Evolutionary conservation across 441 rosid genomes (phyloP), one percentile per base, ranked within the genome.

Genomic region (Daphne laureola): DNA sequence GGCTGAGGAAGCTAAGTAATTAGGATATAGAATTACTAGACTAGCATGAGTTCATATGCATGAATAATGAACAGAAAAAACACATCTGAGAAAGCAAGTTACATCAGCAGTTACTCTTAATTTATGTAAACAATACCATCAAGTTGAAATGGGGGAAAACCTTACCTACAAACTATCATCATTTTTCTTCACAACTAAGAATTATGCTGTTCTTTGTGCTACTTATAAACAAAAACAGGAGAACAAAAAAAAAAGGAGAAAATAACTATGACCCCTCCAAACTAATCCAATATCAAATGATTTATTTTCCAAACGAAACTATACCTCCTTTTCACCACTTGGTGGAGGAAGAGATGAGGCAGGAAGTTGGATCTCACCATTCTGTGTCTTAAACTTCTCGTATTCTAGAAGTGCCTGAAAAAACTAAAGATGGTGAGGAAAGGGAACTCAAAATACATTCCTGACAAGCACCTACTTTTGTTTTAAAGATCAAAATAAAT

Each of bases 321-420:
- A 16, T 75, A 86, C 97, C 90, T 79, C 90, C 67, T 84, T 84
- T 41, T 79, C 81, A 58, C 65, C 68, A 70, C 56, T 75, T 35
- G 79, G 26, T 58, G 58, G 77, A 53, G 55, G 73, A 54, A 61
- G 59, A 23, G 85, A 57, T 55, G 86, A 57, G 55, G 67, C 67
- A 51, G 88, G 87, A 55, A 90, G 75, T 57, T 80, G 63, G 62
- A 90, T 80, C 66, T 84, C 89, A 49, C 96, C 92, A 21, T 49
- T 79, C 69, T 63, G 67, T 61, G 65, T 71, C 55, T 80, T 79
- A 71, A 71, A 63, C 71, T 76, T 90, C 63, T 90, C 97, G 55
- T 76, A 90, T 71, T 90, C 97, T 67, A 82, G 66, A 48, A 90
- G 87, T 55, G 93, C 80, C 97, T 90, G 75, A 54, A 67, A 48